Evolutionary conservation across 2,329 filamentous ascomycete species (phyloP), one percentile per base, ranked within the genome.

Genomic region (Penicillium polonicum): DNA sequence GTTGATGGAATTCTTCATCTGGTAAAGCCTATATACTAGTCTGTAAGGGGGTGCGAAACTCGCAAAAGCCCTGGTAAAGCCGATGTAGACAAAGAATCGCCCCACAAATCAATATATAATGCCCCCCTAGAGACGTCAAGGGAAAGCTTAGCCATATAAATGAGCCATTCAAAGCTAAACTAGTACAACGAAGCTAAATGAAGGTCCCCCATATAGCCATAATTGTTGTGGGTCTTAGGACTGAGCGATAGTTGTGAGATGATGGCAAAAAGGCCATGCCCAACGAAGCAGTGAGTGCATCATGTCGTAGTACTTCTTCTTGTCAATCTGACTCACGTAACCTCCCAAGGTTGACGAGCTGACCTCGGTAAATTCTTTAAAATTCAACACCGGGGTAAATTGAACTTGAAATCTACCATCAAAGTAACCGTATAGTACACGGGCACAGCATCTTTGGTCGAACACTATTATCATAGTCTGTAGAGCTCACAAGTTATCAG

Each of bases 261-360:
- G n/a, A n/a, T 44, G 39, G 10, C 6, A 17, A n/a, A 44, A 17
- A 44, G 49, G 39, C 49, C 49, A 52, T 5, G 15, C 49, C 49
- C 49, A 52, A 43, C 49, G 5, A 52, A 52, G 49, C 15, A 52
- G 29, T 13, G 38, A n/a, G 29, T 19, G 49, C 49, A 44, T 52
- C 49, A 52, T 44, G 2, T 33, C 48, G 12, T 33, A 52, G 15
- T 52, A 52, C 4, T 52, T 52, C 4, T n/a, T n/a, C 49, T 35
- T 35, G 10, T 52, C 29, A 33, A 52, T 52, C 9, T n/a, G 39
- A 8, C 4, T 10, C 29, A 52, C 12, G 5, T 44, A 44, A 10
- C 23, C 17, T 7, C 35, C 19, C 19, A 52, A n/a, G 15, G 17
- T 29, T 15, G 17, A 5, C 2, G 29, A 52, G 4, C 15, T 25